phyloP scores from a whole-genome alignment of 1,139 yeast species.

The Taphrina pruni region DNA sequence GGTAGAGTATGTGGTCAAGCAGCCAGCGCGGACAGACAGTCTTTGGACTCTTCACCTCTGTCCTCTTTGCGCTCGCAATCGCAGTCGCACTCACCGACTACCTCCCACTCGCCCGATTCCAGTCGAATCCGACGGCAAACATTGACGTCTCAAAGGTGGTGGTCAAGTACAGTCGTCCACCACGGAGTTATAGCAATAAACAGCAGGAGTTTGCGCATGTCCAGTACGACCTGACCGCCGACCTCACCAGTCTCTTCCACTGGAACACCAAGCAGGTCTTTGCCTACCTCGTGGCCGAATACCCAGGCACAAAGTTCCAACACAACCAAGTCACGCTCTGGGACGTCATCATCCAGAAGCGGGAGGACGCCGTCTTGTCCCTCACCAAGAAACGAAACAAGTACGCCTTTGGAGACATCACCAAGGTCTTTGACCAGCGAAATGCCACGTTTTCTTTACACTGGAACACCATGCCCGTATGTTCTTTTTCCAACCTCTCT shows the following conservation, averaged over 20 bases:
- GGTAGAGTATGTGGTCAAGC: slow-evolving; percentile 21
- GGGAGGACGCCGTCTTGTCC: slow-evolving; percentile 61
- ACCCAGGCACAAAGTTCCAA: slow-evolving; percentile 39
- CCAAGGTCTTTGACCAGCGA: slow-evolving; percentile 56
- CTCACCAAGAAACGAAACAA: slow-evolving; percentile 62
- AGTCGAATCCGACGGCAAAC: slow-evolving; percentile 21
- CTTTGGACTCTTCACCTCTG: slow-evolving; percentile 39
- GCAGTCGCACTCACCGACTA: slow-evolving; percentile 31
- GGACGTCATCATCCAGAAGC: slow-evolving; percentile 76
- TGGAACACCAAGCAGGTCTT: slow-evolving; percentile 98
- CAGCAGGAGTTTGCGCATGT: slow-evolving; percentile 82
- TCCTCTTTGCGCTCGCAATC: slow-evolving; percentile 27
- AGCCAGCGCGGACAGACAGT: slow-evolving; percentile 28
- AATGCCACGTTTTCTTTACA: slow-evolving; percentile 74
- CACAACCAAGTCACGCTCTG: slow-evolving; percentile 79
- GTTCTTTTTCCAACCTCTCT: no score
- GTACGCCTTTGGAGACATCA: slow-evolving; percentile 89
- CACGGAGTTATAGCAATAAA: slow-evolving; percentile 70
- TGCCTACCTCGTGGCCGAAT: slow-evolving; percentile 75
- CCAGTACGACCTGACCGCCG: slow-evolving; percentile 67
- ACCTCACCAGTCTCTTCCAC: slow-evolving; percentile 77
- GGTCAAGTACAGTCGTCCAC: slow-evolving; percentile 67
- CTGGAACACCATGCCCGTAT: slow-evolving; percentile 86
- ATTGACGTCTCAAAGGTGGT: slow-evolving; percentile 47
- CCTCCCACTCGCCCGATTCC: slow-evolving; percentile 7